Base-by-base conservation (phyloP, 768 basidiomycete genomes). In the Saitozyma sp. region DNA sequence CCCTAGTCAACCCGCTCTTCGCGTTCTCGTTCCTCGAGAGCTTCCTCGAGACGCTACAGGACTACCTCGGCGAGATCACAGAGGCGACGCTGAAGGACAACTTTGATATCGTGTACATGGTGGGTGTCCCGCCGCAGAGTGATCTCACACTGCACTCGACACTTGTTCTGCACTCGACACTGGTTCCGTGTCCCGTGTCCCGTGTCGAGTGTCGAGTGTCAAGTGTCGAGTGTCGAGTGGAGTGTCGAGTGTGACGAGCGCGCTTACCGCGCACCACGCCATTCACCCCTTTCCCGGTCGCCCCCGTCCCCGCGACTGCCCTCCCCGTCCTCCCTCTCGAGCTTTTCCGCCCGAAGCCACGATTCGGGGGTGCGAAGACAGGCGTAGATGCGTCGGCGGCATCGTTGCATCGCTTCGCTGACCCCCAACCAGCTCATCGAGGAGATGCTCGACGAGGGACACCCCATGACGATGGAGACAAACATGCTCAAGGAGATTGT, bases 61-160 rank as follows among this genome's bases (percentile, higher is more conserved):
- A 95, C 63, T 97, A 97, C 75, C 87, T 96, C 67, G 92, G 91
- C 1, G 85, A 86, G n/a, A 83, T 94, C 20, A 90, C 89, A 40
- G 86, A 89, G 29, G 84, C 85, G 6, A 87, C 86, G 2, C 80
- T 97, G 67, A 90, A 87, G 70, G 92, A 96, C 63, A 91, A 95
- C 78, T 95, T 96, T 78, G 94, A 97, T 73, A 86, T 91, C 29
- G 92, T 96, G 8, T 95, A 97, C 74, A 93, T 95, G 83, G 92
- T 90, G 65, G 29, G 84, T 64, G 39, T 4, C 8, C 14, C 20
- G 37, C 4, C 4, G 46, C 17, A 16, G 40, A 6, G 16, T 8
- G 13, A 45, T 48, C 8, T 14, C 17, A 16, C 51, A 37, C 51
- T 53, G 14, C 14, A 53, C 14, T 53, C 51, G n/a, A 13, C 51